Base-by-base conservation (phyloP, 202 grass and related monocot species). In the Bolboschoenoplectus hybrid region DNA sequence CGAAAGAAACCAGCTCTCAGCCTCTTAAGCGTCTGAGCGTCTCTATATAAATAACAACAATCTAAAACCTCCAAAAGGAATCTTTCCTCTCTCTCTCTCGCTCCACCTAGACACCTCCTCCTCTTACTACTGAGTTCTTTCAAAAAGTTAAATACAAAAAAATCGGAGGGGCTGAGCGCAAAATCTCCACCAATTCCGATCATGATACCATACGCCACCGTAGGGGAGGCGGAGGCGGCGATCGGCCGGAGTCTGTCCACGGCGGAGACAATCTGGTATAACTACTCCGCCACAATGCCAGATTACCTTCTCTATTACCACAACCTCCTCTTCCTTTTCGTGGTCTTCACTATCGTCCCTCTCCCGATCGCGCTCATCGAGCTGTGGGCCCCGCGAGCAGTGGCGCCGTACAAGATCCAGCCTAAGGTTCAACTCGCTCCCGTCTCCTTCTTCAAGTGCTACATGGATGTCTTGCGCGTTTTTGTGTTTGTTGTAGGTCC, bases 311-410 rank as follows among this genome's bases (percentile, higher is more conserved):
- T 98, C 44, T 94, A 91, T 81, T 91, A 67, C 85, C 91, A 88
- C 86, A 98, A 92, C 89, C 85, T 96, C 80, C 36, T 96, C 88
- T 92, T 94, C 78, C 89, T 98, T 74, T 87, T 98, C 85, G 62
- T 84, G 87, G 83, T 94, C 84, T 94, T 94, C 88, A 92, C 91
- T 4, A 40, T 94, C 16, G 93, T 89, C 11, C 97, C 97, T 77
- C 97, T 96, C 46, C 97, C 97, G 64, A 53, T 96, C 84, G 90
- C 92, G 49, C 82, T 98, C 9, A 76, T 98, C 86, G 97, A 98
- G 85, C 90, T 95, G 49, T 77, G 90, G 41, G 52, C 86, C n/a
- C 93, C 93, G 14, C 76, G 80, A 26, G 65, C 88, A 17, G 87
- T 96, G 1, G 57, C 47, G 12, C 82, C 90, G 1, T 99, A 91